A percentile compares a stretch with the other conserved stretches of the same genome.
phyloP scores from a whole-genome alignment of 1,284 basidiomycete genomes.

The Sporisorium reilianum region DNA sequence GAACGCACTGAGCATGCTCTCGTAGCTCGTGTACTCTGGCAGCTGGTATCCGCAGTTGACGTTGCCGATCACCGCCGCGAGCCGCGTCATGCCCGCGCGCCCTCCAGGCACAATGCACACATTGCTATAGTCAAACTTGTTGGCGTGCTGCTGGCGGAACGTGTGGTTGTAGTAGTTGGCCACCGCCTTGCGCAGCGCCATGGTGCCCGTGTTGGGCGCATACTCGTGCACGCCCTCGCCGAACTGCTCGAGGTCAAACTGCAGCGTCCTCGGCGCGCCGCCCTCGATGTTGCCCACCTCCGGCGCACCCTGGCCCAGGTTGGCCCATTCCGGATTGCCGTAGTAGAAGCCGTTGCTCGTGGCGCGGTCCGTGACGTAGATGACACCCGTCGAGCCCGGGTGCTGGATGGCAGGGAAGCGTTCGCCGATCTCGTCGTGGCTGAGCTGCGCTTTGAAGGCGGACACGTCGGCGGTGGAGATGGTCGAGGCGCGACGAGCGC shows the following conservation, averaged over 20 bases:
- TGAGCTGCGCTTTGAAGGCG: constrained; percentile 1
- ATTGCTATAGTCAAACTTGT: constrained; percentile 89
- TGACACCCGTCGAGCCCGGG: constrained; percentile 73
- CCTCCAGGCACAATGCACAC: constrained; percentile 90
- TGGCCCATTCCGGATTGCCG: constrained; percentile 51
- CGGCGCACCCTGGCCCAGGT: constrained; percentile 60
- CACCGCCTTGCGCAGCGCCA: constrained; percentile 71
- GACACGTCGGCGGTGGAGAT: constrained; percentile 19
- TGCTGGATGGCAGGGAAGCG: constrained; percentile 61
- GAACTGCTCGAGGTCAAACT: constrained; percentile 74
- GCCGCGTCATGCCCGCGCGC: constrained; percentile 84
- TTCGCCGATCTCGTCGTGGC: constrained; percentile 17
- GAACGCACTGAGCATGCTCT: constrained; percentile 84
- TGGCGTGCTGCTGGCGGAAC: constrained; percentile 82
- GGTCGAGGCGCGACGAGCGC: constrained; percentile 18
- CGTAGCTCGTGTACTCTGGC: constrained; percentile 82
- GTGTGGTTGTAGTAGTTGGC: constrained; percentile 77
- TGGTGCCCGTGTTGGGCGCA: constrained; percentile 90
- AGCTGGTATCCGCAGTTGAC: constrained; percentile 78
- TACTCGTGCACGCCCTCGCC: constrained; percentile 79
- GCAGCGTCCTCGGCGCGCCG: constrained; percentile 77
- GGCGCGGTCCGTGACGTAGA: constrained; percentile 70
- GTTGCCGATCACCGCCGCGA: constrained; percentile 89
- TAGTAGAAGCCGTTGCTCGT: constrained; percentile 59
- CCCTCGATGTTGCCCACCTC: constrained; percentile 79